Evolutionary conservation across 257 asterid species (phyloP), one percentile per base, ranked within the genome.

Genomic region (Solanum tarijense): DNA sequence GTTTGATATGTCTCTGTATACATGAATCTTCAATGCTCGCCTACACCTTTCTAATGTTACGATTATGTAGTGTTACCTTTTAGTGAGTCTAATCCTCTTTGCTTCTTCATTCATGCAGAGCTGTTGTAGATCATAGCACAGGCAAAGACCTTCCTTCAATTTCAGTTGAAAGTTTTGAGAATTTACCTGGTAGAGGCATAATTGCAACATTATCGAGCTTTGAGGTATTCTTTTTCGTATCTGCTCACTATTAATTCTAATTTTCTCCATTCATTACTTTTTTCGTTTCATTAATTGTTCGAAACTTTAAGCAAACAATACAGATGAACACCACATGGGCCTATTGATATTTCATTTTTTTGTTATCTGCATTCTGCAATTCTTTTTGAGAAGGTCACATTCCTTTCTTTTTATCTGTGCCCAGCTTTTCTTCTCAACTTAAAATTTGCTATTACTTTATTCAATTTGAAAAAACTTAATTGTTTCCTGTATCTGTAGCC

Each of bases 61-160:
- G 10, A 7, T 55, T 55, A 7, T 55, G 65, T 55, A 55, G 3
- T 55, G 65, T 55, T 2, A 18, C 65, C 65, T 55, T 55, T 18
- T 55, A 55, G 65, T 55, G 65, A 55, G n/a, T 55, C 65, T 55
- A 55, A 18, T 55, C 68, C 36, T 72, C 46, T 73, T 68, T 69
- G 62, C 84, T 79, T 18, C 74, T 83, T 91, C 82, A 68, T 25
- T 92, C 90, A 27, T 91, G 91, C 98, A 96, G 99, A 91, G 99
- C 99, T 75, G 98, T 96, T 75, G 98, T 97, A 82, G 98, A 95
- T 90, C 99, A 96, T 90, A 95, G 99, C 90, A 72, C 92, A 25
- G 99, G 98, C 89, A 92, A 97, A 93, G 98, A 97, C 89, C 98
- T 97, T 87, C 99, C 99, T 68, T 90, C 96, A 65, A 95, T 97